phyloP scores from a whole-genome alignment of 176 grass and related monocot species.

The Ananas comosus region DNA sequence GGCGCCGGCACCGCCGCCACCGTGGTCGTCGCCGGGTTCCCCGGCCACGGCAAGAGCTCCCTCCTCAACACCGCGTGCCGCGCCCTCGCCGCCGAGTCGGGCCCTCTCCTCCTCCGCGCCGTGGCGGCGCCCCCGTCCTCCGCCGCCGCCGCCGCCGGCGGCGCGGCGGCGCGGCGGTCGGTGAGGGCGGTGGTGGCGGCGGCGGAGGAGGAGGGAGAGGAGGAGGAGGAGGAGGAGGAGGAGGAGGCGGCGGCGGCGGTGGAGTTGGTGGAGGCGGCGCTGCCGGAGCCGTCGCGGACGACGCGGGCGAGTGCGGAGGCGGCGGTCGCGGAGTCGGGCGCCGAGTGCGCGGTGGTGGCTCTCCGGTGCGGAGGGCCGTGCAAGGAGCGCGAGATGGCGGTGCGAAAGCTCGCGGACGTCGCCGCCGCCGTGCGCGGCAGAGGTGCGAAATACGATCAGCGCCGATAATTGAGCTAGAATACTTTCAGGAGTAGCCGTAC shows the following conservation, averaged over 20 bases:
- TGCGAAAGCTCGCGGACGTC: conserved; percentile 49
- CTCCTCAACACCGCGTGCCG: conserved; percentile 88
- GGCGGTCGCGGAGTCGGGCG: conserved; percentile 11
- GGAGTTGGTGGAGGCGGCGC: conserved; percentile 44
- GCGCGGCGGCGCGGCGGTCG: conserved; percentile 23
- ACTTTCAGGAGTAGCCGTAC: not conserved
- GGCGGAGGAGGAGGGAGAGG: conserved; percentile 8
- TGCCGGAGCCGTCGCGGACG: conserved; percentile 36
- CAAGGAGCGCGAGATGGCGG: conserved; percentile 40
- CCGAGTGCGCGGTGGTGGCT: conserved; percentile 71
- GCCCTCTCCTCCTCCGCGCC: conserved; percentile 69
- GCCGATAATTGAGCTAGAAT: not conserved
- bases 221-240: not conserved
- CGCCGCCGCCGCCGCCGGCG: conserved; percentile 27
- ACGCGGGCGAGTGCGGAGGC: conserved; percentile 29
- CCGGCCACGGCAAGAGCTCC: conserved; percentile 73
- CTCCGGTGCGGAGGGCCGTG: conserved; percentile 48
- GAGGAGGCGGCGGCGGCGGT: conserved; percentile 29
- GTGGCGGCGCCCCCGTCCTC: conserved; percentile 61
- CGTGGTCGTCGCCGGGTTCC: conserved; percentile 61
- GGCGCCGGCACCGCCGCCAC: conserved; percentile 21
- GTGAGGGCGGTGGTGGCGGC: conserved; percentile 39
- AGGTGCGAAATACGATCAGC: conserved; percentile 30
- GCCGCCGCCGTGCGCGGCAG: conserved; percentile 32
- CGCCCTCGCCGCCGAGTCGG: conserved; percentile 60